Percentiles rank a stretch among this genome's conserved stretches.
Conservation (phyloP, 768 basidiomycete genomes). For the Gymnopilus dilepis region DNA sequence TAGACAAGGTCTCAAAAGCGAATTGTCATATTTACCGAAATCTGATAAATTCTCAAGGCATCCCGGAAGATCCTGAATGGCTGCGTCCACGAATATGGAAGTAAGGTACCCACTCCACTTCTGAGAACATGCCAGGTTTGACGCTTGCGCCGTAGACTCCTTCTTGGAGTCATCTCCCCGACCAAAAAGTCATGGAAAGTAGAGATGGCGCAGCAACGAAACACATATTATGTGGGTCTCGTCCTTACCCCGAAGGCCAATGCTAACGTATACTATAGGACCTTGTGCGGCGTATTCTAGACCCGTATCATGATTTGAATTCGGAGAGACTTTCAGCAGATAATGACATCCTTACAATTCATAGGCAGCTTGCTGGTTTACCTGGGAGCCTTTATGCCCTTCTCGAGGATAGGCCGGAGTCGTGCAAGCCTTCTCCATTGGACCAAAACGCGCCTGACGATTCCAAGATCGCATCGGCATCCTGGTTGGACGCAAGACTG, state of each 20-base stretch:
- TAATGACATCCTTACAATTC: conserved; percentile 50
- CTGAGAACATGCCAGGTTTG: neutral
- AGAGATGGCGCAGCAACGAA: conserved; percentile 63
- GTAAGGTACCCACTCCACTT: conserved; percentile 41
- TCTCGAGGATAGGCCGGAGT: conserved; percentile 59
- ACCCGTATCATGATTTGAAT: conserved; percentile 53
- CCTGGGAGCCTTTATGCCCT: conserved; percentile 53
- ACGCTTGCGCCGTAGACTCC: conserved; percentile 45
- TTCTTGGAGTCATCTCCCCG: conserved; percentile 65
- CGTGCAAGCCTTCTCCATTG: conserved; percentile 51
- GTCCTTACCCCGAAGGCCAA: neutral
- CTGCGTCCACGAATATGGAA: conserved; percentile 80
- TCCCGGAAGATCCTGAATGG: conserved; percentile 78
- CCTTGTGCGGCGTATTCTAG: conserved; percentile 66
- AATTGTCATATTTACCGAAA: conserved; percentile 15
- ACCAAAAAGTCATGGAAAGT: conserved; percentile 63
- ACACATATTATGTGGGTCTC: conserved; percentile 71
- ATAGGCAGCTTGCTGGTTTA: conserved; percentile 61
- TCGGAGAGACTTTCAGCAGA: conserved; percentile 44
- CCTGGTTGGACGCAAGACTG: conserved; percentile 60
- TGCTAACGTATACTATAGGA: conserved; percentile 47
- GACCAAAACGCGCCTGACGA: conserved; percentile 50
- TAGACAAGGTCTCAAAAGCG: conserved; percentile 55
- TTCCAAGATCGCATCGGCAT: conserved; percentile 54
- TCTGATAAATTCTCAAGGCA: conserved; percentile 57